Percentiles rank a stretch among this genome's conserved stretches.
Evolutionary conservation across 371 early-diverging fungal genomes (phyloP).

Genomic region (Mucor mucedo): DNA sequence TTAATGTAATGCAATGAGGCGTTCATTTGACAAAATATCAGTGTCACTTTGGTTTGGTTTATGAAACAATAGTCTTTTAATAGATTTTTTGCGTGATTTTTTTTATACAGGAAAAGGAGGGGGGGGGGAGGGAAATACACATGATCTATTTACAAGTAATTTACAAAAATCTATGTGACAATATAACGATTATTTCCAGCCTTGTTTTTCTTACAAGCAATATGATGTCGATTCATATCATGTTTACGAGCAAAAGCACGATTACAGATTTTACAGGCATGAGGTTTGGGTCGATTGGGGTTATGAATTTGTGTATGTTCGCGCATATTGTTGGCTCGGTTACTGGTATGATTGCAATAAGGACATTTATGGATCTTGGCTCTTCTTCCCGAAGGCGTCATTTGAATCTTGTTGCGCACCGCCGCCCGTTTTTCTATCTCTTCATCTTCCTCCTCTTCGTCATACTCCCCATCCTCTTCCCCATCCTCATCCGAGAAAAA

Average conservation of each 20-base stretch:
- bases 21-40: too few relatives aligned
- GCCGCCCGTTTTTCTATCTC: not conserved
- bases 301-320: slow-evolving; percentile 50
- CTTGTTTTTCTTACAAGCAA: slow-evolving; percentile 25
- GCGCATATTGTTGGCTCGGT: slow-evolving; percentile 51
- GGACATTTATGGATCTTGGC: slow-evolving; percentile 37
- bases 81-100: too few relatives aligned
- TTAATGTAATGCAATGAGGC: too few relatives aligned
- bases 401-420: slow-evolving; percentile 1
- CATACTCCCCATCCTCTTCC: not conserved
- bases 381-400: slow-evolving; percentile 16
- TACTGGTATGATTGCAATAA: slow-evolving; percentile 41
- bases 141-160: too few relatives aligned
- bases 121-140: too few relatives aligned
- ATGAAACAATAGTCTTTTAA: too few relatives aligned
- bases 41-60: too few relatives aligned
- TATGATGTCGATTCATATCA: slow-evolving; percentile 68
- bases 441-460: not conserved
- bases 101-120: too few relatives aligned
- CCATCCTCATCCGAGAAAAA: slow-evolving; percentile 2
- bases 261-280: slow-evolving; percentile 50
- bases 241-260: slow-evolving; percentile 72
- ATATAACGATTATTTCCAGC: not conserved
- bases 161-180: not conserved
- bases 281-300: slow-evolving; percentile 44